Evolutionary conservation across 495 filamentous ascomycete genomes (phyloP), one percentile per base, ranked within the genome.

Genomic region (Aspergillus sclerotiicarbonarius): DNA sequence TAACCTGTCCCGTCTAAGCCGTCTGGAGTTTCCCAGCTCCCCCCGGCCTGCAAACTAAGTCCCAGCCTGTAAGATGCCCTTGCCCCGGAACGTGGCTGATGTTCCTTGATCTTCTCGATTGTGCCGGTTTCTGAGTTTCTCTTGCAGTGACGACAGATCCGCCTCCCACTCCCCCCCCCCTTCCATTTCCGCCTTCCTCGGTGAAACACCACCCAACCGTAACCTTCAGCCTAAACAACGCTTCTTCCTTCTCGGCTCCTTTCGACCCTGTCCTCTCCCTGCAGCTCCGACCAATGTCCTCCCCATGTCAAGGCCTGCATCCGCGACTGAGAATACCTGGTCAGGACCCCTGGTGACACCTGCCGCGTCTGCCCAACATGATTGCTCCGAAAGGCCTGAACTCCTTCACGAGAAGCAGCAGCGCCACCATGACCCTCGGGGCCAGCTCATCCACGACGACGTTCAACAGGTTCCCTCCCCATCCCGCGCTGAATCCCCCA

Each of bases 291-390:
- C 78, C 78, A 78, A 82, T 82, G 80, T 78, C 67, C 70, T 74
- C 70, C 72, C 70, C 80, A 82, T 82, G 80, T 83, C 80, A 80
- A 81, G 69, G 33, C 68, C 75, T 72, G 70, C 72, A 71, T 69
- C 71, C 71, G 77, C 72, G 70, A 66, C 78, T 70, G 73, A 74
- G 67, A 64, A 77, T 64, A 68, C 71, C 70, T 68, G 70, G 73
- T 75, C 74, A 71, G 67, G 66, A 70, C 67, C 74, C 69, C 69
- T 74, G 78, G 72, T 81, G 76, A 80, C 78, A 74, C 71, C 73
- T 78, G 75, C 67, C 62, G 66, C 71, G 49, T 72, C 72, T 70
- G 66, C 67, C 70, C 71, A 77, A 67, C 63, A 76, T 80, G 77
- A 76, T 76, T 75, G 71, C 72, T 71, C 72, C 61, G 62, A 64